Conservation (phyloP, 192 early-diverging fungal species). For the Dispira simplex region DNA sequence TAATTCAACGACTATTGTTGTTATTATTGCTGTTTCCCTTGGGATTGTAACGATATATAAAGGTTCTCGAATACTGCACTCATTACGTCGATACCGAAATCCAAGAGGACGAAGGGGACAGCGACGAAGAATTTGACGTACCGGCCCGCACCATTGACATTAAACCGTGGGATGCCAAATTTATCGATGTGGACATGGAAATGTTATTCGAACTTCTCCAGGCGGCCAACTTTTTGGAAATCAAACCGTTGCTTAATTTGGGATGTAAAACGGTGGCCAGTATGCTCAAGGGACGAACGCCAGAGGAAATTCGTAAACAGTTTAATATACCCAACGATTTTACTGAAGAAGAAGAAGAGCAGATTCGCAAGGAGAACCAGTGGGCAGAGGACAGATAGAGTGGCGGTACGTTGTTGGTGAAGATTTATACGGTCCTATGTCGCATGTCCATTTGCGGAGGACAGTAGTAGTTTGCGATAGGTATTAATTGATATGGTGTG, state of each 20-base stretch:
- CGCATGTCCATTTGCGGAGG: no score
- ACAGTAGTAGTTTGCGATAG: no score
- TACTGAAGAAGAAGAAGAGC: constrained; percentile 89
- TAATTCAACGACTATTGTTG: not conserved
- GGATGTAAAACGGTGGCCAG: constrained; percentile 98
- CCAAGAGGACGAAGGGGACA: constrained; percentile 19
- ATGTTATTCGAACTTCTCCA: constrained; percentile 55
- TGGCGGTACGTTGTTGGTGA: no score
- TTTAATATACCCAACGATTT: constrained; percentile 98
- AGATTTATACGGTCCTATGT: no score
- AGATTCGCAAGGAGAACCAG: constrained; percentile 73
- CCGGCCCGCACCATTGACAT: constrained; percentile 56
- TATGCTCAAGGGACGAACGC: constrained; percentile 90
- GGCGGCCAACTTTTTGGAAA: constrained; percentile 87
- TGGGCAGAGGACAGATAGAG: constrained; percentile 43
- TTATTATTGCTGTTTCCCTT: constrained; percentile 3
- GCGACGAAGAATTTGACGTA: constrained; percentile 30
- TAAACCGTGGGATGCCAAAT: constrained; percentile 65
- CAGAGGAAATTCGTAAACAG: constrained; percentile 85
- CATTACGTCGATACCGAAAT: constrained; percentile 57
- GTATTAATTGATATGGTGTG: no score
- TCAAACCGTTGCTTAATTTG: constrained; percentile 90
- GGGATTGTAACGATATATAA: not conserved
- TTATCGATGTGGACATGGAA: constrained; percentile 65
- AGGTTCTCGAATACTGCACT: constrained; percentile 72